Percentiles rank a stretch among this genome's conserved stretches.
phyloP scores from a whole-genome alignment of 371 early-diverging fungal species.

The Mucor indicus region DNA sequence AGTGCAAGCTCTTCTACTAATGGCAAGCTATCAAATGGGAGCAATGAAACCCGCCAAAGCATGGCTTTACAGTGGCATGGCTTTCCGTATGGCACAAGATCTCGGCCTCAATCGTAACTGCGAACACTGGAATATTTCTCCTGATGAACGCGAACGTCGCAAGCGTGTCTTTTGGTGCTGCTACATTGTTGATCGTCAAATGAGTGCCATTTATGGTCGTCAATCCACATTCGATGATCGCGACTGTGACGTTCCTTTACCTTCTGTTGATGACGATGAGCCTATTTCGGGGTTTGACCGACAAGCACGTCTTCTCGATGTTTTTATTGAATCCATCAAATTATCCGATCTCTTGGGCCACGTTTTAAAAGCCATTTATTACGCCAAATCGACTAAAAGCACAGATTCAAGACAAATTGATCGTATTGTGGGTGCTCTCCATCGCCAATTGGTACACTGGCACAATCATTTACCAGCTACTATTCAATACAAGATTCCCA shows the following conservation, averaged over 20 bases:
- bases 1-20: conserved; percentile 53
- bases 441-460: conserved; percentile 44
- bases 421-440: conserved; percentile 30
- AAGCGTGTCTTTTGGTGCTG: conserved; percentile 54
- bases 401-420: conserved; percentile 31
- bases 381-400: conserved; percentile 31
- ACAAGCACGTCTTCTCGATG: conserved; percentile 24
- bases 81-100: conserved; percentile 51
- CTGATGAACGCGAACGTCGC: conserved; percentile 38
- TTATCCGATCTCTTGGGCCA: conserved; percentile 44
- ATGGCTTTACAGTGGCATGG: conserved; percentile 53
- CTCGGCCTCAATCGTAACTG: conserved; percentile 45
- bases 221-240: conserved; percentile 41
- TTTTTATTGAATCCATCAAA: conserved; percentile 36
- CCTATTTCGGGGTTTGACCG: conserved; percentile 16
- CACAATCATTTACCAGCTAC: conserved; percentile 34
- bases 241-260: conserved; percentile 48
- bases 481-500: conserved; percentile 34
- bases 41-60: conserved; percentile 44
- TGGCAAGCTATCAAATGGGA: conserved; percentile 55
- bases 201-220: conserved; percentile 41
- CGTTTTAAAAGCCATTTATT: conserved; percentile 42
- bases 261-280: conserved; percentile 43
- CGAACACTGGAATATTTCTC: conserved; percentile 44
- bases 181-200: conserved; percentile 43